phyloP scores from a whole-genome alignment of 805 yeast species.

The Priceomyces castillae region DNA sequence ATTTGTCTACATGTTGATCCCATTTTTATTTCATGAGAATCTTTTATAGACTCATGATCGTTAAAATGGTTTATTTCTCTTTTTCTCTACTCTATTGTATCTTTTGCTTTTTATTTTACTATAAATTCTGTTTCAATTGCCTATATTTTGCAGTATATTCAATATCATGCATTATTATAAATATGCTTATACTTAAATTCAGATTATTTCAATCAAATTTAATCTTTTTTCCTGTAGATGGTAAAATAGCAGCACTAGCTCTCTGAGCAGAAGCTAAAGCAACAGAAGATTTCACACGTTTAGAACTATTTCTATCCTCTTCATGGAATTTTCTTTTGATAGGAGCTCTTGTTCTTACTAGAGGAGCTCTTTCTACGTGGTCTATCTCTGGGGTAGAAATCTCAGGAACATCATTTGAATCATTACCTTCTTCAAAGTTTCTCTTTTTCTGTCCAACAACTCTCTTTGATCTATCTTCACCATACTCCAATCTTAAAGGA shows the following conservation, averaged over 20 bases:
- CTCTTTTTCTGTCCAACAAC: conserved; percentile 13
- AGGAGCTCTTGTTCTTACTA: conserved; percentile 10
- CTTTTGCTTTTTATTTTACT: conserved; percentile 4
- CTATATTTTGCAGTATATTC: conserved; percentile 1
- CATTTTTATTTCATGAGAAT: too few relatives aligned
- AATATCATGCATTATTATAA: neutral
- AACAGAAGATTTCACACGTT: conserved; percentile 69
- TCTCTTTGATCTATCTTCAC: conserved; percentile 89
- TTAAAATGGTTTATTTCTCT: neutral
- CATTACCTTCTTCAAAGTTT: conserved; percentile 6
- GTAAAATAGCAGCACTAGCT: conserved; percentile 83
- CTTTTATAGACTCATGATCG: neutral
- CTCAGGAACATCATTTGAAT: neutral
- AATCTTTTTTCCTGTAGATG: conserved; percentile 84
- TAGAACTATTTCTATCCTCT: conserved; percentile 29
- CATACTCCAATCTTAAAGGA: conserved; percentile 81
- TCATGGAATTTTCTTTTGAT: conserved; percentile 12
- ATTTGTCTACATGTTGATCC: neutral
- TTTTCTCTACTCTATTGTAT: conserved; percentile 1
- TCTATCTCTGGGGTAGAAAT: neutral
- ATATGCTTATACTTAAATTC: neutral
- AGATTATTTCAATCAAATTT: conserved; percentile 51
- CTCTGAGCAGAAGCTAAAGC: conserved; percentile 88
- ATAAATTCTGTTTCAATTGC: conserved; percentile 1
- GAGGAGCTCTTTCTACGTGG: neutral